Percentiles rank a stretch among this genome's conserved stretches.
Evolutionary conservation across 306 rosid genomes (phyloP).

Genomic region (Biancaea sappan): DNA sequence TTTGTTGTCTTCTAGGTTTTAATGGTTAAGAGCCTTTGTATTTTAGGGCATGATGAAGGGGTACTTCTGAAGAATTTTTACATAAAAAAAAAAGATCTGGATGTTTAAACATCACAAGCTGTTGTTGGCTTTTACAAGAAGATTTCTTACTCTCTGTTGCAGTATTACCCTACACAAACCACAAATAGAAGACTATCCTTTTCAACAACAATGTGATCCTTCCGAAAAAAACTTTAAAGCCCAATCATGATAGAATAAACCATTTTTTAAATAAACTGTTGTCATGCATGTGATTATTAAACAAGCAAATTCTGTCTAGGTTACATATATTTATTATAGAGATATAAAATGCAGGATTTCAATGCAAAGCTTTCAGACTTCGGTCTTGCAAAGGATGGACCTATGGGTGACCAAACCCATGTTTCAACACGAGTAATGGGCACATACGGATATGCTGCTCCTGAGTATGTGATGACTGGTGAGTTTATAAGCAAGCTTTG

Average conservation of each 20-base stretch:
- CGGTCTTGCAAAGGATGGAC: slow-evolving; percentile 98
- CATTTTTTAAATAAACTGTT: background rate
- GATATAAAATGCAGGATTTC: slow-evolving; percentile 63
- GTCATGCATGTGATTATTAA: slow-evolving; percentile 17
- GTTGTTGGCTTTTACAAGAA: background rate
- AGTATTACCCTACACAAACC: slow-evolving; percentile 1
- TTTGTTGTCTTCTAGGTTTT: slow-evolving; percentile 51
- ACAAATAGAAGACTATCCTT: background rate
- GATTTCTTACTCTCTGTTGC: background rate
- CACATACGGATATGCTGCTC: slow-evolving; percentile 94
- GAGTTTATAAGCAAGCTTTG: slow-evolving; percentile 38
- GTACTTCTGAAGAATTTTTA: background rate
- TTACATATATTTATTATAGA: slow-evolving; percentile 35
- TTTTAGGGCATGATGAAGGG: background rate
- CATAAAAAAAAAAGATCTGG: background rate
- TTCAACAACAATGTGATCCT: background rate
- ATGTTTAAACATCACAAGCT: background rate
- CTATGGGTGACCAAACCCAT: slow-evolving; percentile 97
- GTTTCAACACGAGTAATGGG: slow-evolving; percentile 98
- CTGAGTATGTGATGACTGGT: slow-evolving; percentile 97
- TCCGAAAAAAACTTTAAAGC: background rate
- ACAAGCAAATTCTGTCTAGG: slow-evolving; percentile 30
- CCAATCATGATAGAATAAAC: background rate
- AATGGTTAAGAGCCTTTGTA: background rate
- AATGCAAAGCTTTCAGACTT: slow-evolving; percentile 93